Conservation (phyloP, 768 basidiomycete genomes). For the Tylopilus cervinicoccineus region DNA sequence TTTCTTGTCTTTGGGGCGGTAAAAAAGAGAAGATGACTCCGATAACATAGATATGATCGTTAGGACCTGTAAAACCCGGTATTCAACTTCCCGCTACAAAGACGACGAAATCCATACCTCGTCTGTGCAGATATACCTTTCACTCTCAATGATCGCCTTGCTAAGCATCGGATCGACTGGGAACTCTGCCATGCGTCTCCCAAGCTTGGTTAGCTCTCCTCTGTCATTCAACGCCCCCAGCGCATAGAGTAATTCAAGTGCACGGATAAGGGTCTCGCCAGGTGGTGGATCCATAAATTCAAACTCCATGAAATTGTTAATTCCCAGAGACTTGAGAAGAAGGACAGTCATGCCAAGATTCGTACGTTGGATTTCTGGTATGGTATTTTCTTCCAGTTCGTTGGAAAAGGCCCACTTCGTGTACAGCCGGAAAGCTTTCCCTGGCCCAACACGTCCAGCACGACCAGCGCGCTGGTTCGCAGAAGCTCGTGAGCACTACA, state of each 20-base stretch:
- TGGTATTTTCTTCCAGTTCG: constrained; percentile 94
- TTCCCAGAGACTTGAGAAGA: constrained; percentile 92
- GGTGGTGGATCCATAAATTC: constrained; percentile 99
- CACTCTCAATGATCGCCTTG: constrained; percentile 94
- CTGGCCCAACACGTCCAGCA: constrained; percentile 96
- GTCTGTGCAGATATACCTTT: constrained; percentile 91
- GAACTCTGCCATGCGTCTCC: constrained; percentile 97
- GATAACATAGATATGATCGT: constrained; percentile 98
- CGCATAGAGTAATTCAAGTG: constrained; percentile 90
- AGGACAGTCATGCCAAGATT: constrained; percentile 95
- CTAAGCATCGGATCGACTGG: constrained; percentile 98
- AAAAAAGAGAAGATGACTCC: constrained; percentile 92
- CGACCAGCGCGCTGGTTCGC: constrained; percentile 96
- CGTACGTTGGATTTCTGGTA: constrained; percentile 98
- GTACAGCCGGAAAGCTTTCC: constrained; percentile 97
- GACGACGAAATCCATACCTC: constrained; percentile 53
- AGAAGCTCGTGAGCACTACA: constrained; percentile 91
- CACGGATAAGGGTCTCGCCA: constrained; percentile 94
- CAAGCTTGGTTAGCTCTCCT: constrained; percentile 96
- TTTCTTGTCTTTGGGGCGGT: constrained; percentile 98
- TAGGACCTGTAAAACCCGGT: constrained; percentile 54
- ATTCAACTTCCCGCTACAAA: background rate
- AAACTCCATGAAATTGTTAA: constrained; percentile 97
- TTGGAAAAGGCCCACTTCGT: constrained; percentile 98
- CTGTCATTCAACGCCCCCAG: constrained; percentile 94